These are phyloP conservation scores for Aspergillus sparsus DNA, from an alignment of 495 filamentous ascomycete genomes.

Conservation along the genomic window DNA sequence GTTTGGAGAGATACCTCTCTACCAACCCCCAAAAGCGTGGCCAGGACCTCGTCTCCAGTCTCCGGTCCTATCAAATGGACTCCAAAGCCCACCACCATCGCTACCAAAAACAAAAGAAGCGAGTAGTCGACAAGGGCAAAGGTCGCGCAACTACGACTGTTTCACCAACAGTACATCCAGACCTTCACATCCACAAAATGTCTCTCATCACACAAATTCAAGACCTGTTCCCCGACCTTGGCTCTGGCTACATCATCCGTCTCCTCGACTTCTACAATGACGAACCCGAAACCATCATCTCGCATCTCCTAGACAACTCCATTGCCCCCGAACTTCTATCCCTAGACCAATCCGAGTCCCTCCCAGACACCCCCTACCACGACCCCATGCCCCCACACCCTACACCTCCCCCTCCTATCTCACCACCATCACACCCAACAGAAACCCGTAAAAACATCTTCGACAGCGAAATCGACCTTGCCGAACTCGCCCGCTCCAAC, in stretches of 20 bases:
- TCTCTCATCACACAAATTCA: constrained; percentile 83
- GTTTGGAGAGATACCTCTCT: constrained; percentile 58
- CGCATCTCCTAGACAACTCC: constrained; percentile 81
- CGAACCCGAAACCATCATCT: constrained; percentile 75
- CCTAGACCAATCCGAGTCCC: constrained; percentile 44
- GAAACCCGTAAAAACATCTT: constrained; percentile 63
- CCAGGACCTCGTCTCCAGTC: constrained; percentile 40
- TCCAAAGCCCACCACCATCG: constrained; percentile 55
- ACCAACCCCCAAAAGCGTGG: constrained; percentile 49
- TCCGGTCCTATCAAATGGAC: constrained; percentile 48
- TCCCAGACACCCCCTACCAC: constrained; percentile 30
- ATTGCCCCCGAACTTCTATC: constrained; percentile 57
- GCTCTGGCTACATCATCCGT: constrained; percentile 75
- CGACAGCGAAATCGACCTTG: constrained; percentile 75
- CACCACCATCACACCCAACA: constrained; percentile 31
- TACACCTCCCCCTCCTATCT: constrained; percentile 38
- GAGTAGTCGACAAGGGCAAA: constrained; percentile 68
- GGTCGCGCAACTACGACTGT: constrained; percentile 38
- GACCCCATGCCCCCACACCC: constrained; percentile 42
- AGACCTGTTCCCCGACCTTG: constrained; percentile 89
- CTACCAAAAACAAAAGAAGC: constrained; percentile 56
- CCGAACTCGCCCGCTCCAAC: constrained; percentile 57
- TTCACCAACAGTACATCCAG: constrained; percentile 40
- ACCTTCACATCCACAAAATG: constrained; percentile 77
- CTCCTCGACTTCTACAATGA: constrained; percentile 78